phyloP scores from a whole-genome alignment of 2,329 filamentous ascomycete genomes.

The Pseudogymnoascus sp. region DNA sequence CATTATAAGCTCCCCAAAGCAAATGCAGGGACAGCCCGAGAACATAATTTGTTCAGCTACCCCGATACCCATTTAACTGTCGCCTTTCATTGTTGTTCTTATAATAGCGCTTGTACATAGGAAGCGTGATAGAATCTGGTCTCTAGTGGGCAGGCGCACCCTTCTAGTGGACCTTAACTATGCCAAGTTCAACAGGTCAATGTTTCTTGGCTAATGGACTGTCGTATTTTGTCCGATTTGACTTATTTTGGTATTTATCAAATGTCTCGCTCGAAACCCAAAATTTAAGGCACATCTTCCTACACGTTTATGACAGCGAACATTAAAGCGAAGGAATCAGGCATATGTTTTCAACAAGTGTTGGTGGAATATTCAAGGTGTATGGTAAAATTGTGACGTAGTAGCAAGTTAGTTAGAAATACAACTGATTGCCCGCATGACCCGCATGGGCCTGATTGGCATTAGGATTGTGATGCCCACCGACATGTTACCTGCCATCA shows the following conservation, averaged over 20 bases:
- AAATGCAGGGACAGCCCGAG: not conserved
- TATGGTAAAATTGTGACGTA: not conserved
- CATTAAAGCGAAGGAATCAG: not conserved
- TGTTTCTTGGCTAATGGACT: not conserved
- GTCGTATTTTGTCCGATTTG: not conserved
- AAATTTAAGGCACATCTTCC: not conserved
- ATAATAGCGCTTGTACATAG: conserved; percentile 11
- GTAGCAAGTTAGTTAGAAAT: not conserved
- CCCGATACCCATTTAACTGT: not conserved
- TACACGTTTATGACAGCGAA: not conserved
- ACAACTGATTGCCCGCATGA: not conserved
- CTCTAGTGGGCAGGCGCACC: conserved; percentile 1
- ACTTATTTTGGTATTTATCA: not conserved
- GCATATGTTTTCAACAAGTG: not conserved
- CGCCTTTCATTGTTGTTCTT: not conserved
- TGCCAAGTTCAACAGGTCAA: not conserved
- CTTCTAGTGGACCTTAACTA: not conserved
- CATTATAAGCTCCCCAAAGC: not conserved
- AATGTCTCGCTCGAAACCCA: not conserved
- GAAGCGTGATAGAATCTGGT: conserved; percentile 13
- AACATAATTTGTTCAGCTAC: not conserved
- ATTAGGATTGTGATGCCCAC: not conserved
- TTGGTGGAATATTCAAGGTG: not conserved
- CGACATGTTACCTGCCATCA: not conserved
- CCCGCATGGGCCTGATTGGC: not conserved